Evolutionary conservation across 495 filamentous ascomycete species (phyloP).

Genomic region (Bacidia gigantensis): DNA sequence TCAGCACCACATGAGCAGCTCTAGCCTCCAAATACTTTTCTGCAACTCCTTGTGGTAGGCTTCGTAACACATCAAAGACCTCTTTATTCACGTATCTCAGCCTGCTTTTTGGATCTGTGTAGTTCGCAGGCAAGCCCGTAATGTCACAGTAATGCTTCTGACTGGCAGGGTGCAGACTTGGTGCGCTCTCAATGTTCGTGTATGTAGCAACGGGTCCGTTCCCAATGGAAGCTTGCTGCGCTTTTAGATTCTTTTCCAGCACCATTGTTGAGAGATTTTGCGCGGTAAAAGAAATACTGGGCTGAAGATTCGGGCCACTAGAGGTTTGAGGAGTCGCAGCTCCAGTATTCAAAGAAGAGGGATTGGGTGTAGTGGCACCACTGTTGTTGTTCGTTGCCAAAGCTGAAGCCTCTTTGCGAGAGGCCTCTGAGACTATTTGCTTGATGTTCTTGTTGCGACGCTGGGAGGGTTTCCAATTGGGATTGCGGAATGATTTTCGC

Average conservation of each 20-base stretch:
- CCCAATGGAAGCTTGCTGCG: conserved; percentile 18
- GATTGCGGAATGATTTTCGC: conserved; percentile 75
- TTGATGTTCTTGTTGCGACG: conserved; percentile 98
- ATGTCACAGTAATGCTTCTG: conserved; percentile 84
- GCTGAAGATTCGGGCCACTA: conserved; percentile 28
- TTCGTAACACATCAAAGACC: conserved; percentile 68
- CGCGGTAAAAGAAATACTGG: conserved; percentile 71
- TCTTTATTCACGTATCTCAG: conserved; percentile 82
- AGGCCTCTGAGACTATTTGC: conserved; percentile 81
- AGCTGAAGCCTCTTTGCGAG: conserved; percentile 67
- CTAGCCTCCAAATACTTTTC: conserved; percentile 81
- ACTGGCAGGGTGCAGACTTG: conserved; percentile 59
- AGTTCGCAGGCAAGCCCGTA: conserved; percentile 75
- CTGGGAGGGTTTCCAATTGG: conserved; percentile 77
- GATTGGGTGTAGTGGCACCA: conserved; percentile 59
- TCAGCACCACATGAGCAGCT: conserved; percentile 84
- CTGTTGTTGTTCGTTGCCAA: conserved; percentile 71
- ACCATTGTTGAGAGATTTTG: conserved; percentile 74
- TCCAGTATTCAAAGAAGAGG: conserved; percentile 30
- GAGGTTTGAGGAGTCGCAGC: conserved; percentile 45
- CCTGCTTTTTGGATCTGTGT: conserved; percentile 86
- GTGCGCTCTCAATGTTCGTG: conserved; percentile 86
- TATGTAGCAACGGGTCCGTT: conserved; percentile 70
- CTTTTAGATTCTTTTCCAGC: conserved; percentile 52
- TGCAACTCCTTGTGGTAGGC: conserved; percentile 59